phyloP scores from a whole-genome alignment of 129 eudicot species.

The Helianthus annuus region DNA sequence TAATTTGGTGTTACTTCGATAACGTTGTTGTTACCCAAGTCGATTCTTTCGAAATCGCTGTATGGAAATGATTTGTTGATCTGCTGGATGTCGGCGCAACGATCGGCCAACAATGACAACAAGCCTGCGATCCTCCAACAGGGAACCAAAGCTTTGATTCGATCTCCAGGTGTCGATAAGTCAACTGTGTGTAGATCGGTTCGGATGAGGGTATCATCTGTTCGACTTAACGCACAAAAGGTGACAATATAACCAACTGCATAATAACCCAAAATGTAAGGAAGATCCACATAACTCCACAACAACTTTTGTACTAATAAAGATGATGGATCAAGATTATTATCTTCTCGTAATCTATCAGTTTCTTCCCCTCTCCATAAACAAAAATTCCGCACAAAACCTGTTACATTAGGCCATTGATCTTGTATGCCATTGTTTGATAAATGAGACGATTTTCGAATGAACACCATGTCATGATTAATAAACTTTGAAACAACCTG shows the following conservation, averaged over 20 bases:
- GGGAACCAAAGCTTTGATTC: conserved; percentile 64
- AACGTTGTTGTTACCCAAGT: conserved; percentile 35
- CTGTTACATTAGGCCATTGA: conserved; percentile 76
- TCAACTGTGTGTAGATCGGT: conserved; percentile 68
- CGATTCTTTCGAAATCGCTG: conserved; percentile 61
- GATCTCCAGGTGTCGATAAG: conserved; percentile 54
- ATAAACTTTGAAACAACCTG: conserved; percentile 54
- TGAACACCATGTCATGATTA: conserved; percentile 42
- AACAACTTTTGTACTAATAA: conserved; percentile 48
- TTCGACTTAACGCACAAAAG: conserved; percentile 66
- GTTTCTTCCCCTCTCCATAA: conserved; percentile 84
- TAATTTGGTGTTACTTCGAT: conserved; percentile 55
- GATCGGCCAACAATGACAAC: conserved; percentile 56
- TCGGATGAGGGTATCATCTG: conserved; percentile 48
- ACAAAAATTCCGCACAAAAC: conserved; percentile 58
- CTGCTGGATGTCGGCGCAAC: conserved; percentile 28
- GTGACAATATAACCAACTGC: conserved; percentile 66
- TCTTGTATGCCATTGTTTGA: conserved; percentile 46
- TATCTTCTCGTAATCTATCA: conserved; percentile 51
- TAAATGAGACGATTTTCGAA: conserved; percentile 44
- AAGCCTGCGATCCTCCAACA: conserved; percentile 75
- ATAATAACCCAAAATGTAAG: conserved; percentile 66
- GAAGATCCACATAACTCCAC: conserved; percentile 72
- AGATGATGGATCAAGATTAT: conserved; percentile 49
- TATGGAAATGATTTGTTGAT: conserved; percentile 36